phyloP scores from a whole-genome alignment of 129 eudicot species.

The Escallonia herrerae region DNA sequence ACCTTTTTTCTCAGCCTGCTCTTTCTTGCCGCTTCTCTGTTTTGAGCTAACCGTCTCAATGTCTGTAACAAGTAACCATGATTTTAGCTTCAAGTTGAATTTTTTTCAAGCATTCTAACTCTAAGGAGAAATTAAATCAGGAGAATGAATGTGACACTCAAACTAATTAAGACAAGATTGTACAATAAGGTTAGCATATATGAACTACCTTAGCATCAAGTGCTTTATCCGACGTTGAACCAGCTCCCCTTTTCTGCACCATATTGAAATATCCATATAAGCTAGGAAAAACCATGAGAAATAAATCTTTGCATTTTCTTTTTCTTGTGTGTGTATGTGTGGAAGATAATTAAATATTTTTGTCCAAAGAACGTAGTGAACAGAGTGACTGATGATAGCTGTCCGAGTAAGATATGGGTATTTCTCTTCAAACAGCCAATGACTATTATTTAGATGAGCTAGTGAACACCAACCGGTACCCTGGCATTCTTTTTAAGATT shows the following conservation, averaged over 20 bases:
- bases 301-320: too few species aligned
- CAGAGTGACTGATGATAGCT: background rate
- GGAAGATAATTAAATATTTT: background rate
- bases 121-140: background rate
- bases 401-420: too few species aligned
- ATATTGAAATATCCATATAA: background rate
- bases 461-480: background rate
- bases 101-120: background rate
- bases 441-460: background rate
- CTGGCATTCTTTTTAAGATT: background rate
- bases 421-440: background rate
- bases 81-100: conserved; percentile 3
- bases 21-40: conserved; percentile 97
- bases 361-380: background rate
- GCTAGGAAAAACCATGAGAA: too few species aligned
- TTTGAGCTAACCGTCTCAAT: conserved; percentile 94
- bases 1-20: conserved; percentile 97
- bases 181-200: background rate
- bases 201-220: conserved; percentile 81
- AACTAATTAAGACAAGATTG: background rate
- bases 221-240: conserved; percentile 60
- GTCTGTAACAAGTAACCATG: conserved; percentile 45
- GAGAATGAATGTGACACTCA: background rate
- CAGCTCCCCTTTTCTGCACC: conserved; percentile 72
- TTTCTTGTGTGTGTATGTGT: background rate